These are phyloP conservation scores for Pichia norvegensis DNA, from an alignment of 1,139 yeast genomes.

Conservation along the genomic window DNA sequence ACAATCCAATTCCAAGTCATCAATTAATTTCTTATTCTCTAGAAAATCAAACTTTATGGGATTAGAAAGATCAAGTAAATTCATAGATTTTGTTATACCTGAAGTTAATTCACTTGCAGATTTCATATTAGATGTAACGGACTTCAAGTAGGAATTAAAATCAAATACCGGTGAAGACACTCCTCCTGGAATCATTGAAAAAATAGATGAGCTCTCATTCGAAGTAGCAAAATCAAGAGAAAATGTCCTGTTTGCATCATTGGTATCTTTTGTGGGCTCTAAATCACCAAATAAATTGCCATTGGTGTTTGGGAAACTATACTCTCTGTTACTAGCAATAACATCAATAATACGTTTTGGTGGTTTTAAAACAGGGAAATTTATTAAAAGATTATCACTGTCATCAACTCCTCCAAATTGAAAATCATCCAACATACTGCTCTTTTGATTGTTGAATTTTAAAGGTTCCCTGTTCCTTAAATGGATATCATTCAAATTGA, in stretches of 20 bases:
- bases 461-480: constrained; percentile 6
- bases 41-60: constrained; percentile 12
- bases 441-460: constrained; percentile 4
- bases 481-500: not conserved
- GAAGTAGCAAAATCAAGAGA: constrained; percentile 7
- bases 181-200: constrained; percentile 5
- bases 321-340: not conserved
- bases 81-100: not conserved
- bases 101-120: constrained; percentile 1
- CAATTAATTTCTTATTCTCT: constrained; percentile 10
- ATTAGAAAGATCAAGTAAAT: constrained; percentile 11
- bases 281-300: not conserved
- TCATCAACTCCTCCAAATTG: constrained; percentile 12
- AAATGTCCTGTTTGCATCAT: not conserved
- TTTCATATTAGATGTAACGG: constrained; percentile 17
- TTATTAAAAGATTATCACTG: constrained; percentile 4
- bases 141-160: constrained; percentile 20
- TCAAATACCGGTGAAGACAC: constrained; percentile 12
- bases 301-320: not conserved
- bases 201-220: constrained; percentile 2
- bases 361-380: constrained; percentile 3
- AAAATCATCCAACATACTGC: constrained; percentile 25
- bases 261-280: not conserved
- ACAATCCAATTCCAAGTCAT: constrained; percentile 16
- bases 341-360: not conserved